phyloP scores from a whole-genome alignment of 2,329 filamentous ascomycete genomes.

The Pleurostoma richardsiae region DNA sequence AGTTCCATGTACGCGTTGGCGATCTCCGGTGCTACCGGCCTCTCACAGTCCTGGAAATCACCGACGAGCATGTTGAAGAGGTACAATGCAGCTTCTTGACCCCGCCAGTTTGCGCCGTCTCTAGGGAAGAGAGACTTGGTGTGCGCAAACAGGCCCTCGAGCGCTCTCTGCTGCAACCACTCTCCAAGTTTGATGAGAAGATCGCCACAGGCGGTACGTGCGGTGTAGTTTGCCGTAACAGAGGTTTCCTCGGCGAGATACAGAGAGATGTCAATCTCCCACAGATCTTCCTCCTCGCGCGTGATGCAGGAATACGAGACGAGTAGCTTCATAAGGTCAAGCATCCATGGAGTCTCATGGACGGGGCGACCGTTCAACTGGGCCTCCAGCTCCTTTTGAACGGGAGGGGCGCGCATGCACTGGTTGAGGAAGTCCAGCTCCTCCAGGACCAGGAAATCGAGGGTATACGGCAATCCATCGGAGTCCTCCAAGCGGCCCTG shows the following conservation, averaged over 20 bases:
- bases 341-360: slow-evolving; percentile 71
- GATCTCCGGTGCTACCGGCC: slow-evolving; percentile 63
- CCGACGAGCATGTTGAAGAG: slow-evolving; percentile 78
- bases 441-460: slow-evolving; percentile 90
- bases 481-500: slow-evolving; percentile 87
- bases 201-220: slow-evolving; percentile 87
- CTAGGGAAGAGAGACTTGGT: slow-evolving; percentile 68
- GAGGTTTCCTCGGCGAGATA: slow-evolving; percentile 94
- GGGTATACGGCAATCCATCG: slow-evolving; percentile 86
- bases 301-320: slow-evolving; percentile 86
- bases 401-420: slow-evolving; percentile 80
- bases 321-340: slow-evolving; percentile 81
- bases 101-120: slow-evolving; percentile 48
- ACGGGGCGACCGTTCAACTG: slow-evolving; percentile 62
- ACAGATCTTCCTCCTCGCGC: slow-evolving; percentile 86
- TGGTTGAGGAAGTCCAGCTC: slow-evolving; percentile 94
- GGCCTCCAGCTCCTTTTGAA: slow-evolving; percentile 81
- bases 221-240: slow-evolving; percentile 92
- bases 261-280: slow-evolving; percentile 94
- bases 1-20: slow-evolving; percentile 74
- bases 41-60: slow-evolving; percentile 76
- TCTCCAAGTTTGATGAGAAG: slow-evolving; percentile 88
- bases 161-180: slow-evolving; percentile 71
- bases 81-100: slow-evolving; percentile 77
- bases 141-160: slow-evolving; percentile 75